phyloP scores from a whole-genome alignment of 768 basidiomycete genomes.

The Crassisporium funariophilum region DNA sequence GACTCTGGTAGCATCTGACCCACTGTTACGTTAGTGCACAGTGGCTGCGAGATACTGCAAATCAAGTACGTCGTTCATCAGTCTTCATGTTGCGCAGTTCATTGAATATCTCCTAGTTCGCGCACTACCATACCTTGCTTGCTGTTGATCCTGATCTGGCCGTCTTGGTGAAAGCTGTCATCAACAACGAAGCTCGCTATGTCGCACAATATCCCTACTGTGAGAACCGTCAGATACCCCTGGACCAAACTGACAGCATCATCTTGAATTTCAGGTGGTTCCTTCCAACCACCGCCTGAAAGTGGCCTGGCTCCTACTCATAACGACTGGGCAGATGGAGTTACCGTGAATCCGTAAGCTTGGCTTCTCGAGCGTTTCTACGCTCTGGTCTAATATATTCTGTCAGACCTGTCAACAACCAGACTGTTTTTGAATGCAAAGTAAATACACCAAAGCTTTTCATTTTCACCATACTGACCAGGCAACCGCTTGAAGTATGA shows the following conservation, averaged over 20 bases:
- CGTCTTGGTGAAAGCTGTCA: conserved; percentile 74
- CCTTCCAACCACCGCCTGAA: conserved; percentile 81
- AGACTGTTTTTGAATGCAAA: conserved; percentile 83
- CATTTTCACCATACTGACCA: not conserved
- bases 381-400: conserved; percentile 1
- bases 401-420: conserved; percentile 63
- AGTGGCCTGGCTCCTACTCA: conserved; percentile 63
- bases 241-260: not conserved
- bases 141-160: conserved; percentile 58
- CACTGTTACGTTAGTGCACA: conserved; percentile 56
- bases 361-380: not conserved
- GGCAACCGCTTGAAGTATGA: conserved; percentile 50
- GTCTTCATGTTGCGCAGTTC: not conserved
- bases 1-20: conserved; percentile 3
- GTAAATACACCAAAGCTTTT: conserved; percentile 31
- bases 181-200: conserved; percentile 79
- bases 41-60: conserved; percentile 82
- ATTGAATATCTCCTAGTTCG: conserved; percentile 50
- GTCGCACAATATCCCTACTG: conserved; percentile 77
- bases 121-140: conserved; percentile 65
- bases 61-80: conserved; percentile 50
- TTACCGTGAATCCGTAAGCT: conserved; percentile 73
- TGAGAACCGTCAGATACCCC: conserved; percentile 19
- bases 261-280: conserved; percentile 44
- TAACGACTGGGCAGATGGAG: conserved; percentile 71